These are phyloP conservation scores for Camellia lanceoleosa DNA, from an alignment of 148 eudicot species.

Conservation along the genomic window DNA sequence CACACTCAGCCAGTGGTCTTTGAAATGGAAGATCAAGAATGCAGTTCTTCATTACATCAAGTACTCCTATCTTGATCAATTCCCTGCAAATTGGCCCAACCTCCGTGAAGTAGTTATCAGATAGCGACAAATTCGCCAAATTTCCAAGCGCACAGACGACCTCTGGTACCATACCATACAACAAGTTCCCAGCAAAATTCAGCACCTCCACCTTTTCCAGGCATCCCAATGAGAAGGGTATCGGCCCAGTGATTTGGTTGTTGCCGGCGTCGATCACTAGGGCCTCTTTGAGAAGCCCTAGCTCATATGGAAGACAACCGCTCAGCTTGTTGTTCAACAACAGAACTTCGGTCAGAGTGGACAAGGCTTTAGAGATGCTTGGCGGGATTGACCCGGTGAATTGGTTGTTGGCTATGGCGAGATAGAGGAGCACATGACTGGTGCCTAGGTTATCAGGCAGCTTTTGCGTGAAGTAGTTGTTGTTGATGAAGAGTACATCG, in stretches of 20 bases:
- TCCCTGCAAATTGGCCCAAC: background rate
- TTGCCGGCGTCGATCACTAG: background rate
- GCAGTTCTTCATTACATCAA: background rate
- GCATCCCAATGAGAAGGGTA: background rate
- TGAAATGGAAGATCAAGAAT: background rate
- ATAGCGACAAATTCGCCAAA: background rate
- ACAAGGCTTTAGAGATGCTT: conserved; percentile 11
- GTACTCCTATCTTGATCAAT: background rate
- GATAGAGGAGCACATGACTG: conserved; percentile 34
- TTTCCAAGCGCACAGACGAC: background rate
- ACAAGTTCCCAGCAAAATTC: background rate
- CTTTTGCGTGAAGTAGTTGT: background rate
- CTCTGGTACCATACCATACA: background rate
- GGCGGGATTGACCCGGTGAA: conserved; percentile 36
- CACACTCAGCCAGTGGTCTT: background rate
- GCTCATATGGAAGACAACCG: background rate
- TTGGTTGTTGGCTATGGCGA: conserved; percentile 40
- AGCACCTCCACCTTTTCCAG: background rate
- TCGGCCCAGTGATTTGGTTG: background rate
- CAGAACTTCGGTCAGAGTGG: background rate
- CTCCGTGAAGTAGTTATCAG: background rate
- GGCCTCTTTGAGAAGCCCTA: background rate
- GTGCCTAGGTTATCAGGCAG: conserved; percentile 14
- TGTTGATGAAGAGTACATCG: background rate
- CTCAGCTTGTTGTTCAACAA: background rate